Evolutionary conservation across 148 eudicot species (phyloP).

Genomic region (Fagopyrum tataricum): DNA sequence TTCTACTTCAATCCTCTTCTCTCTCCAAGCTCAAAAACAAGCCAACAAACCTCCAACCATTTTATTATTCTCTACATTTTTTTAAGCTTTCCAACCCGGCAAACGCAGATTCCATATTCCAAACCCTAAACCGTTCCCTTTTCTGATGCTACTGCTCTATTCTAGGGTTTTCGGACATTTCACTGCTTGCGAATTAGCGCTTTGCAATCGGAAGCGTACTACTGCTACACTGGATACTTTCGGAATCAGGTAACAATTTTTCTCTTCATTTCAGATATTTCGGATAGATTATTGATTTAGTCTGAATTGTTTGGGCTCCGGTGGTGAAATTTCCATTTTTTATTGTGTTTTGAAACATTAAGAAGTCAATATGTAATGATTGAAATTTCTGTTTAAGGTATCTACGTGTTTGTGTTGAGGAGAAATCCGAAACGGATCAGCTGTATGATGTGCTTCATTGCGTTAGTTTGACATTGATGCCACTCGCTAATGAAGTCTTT

Average conservation of each 20-base stretch:
- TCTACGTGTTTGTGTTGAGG: neutral
- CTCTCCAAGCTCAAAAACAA: neutral
- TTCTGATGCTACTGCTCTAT: neutral
- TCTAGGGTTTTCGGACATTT: neutral
- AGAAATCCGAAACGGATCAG: neutral
- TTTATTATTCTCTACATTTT: neutral
- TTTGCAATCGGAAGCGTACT: neutral
- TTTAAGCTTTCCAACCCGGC: constrained; percentile 3
- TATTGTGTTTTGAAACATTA: neutral
- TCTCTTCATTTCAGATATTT: neutral
- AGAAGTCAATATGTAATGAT: neutral
- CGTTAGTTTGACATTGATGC: neutral
- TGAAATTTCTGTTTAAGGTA: neutral
- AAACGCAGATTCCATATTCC: constrained; percentile 11
- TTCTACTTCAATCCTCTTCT: neutral
- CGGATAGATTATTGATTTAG: neutral
- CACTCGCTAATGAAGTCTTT: neutral
- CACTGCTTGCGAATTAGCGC: neutral
- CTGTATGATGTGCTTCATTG: neutral
- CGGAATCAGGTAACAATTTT: neutral
- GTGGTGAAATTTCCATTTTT: neutral
- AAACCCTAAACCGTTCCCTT: neutral
- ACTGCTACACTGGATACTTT: neutral
- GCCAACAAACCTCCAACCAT: neutral
- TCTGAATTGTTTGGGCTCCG: neutral